phyloP scores from a whole-genome alignment of 345 rosid species.

The Aquilaria sinensis region DNA sequence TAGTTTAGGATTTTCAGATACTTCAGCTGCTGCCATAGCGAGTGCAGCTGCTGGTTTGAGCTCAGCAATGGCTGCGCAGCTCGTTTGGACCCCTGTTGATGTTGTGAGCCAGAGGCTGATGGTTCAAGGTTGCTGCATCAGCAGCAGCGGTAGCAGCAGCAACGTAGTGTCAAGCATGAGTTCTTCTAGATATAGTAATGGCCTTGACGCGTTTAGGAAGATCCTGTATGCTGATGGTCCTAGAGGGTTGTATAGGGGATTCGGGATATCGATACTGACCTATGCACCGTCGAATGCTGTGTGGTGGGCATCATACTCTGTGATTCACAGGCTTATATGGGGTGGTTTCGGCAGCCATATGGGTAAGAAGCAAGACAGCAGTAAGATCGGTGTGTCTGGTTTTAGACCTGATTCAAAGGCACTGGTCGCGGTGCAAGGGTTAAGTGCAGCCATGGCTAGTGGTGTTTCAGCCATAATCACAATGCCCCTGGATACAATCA shows the following conservation, averaged over 20 bases:
- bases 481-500: constrained; percentile 83
- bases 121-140: constrained; percentile 55
- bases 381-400: constrained; percentile 8
- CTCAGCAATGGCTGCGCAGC: constrained; percentile 88
- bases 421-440: constrained; percentile 49
- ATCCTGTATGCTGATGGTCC: constrained; percentile 70
- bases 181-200: constrained; percentile 48
- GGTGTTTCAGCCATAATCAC: constrained; percentile 73
- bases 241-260: constrained; percentile 83
- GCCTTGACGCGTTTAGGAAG: constrained; percentile 76
- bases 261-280: constrained; percentile 87
- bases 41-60: constrained; percentile 85
- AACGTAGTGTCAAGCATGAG: constrained; percentile 24
- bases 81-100: constrained; percentile 88
- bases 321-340: constrained; percentile 59
- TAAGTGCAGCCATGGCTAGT: constrained; percentile 79
- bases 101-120: constrained; percentile 91
- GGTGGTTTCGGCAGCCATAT: constrained; percentile 32
- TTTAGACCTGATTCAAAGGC: constrained; percentile 37
- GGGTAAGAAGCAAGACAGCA: constrained; percentile 22
- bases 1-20: constrained; percentile 71
- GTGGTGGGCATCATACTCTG: constrained; percentile 99
- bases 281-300: constrained; percentile 95
- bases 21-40: constrained; percentile 55
- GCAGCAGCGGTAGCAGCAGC: constrained; percentile 12